phyloP scores from a whole-genome alignment of 441 rosid species.

The Eutrema salsugineum region DNA sequence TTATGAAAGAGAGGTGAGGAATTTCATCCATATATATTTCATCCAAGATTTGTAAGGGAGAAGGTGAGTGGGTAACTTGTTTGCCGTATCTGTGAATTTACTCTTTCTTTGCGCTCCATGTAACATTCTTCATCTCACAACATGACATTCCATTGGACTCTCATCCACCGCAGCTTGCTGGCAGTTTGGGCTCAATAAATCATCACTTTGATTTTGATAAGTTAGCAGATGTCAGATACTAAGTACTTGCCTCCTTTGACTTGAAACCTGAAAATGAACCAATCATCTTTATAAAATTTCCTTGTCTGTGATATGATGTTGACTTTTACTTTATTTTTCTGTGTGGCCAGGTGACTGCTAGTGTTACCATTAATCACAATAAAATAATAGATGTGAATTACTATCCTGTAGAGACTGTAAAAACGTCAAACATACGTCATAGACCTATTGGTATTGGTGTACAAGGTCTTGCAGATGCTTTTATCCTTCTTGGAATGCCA shows the following conservation, averaged over 20 bases:
- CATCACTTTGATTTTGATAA: constrained; percentile 75
- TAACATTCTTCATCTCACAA: not conserved
- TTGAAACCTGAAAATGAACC: not conserved
- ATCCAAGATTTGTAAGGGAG: constrained; percentile 71
- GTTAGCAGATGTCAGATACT: constrained; percentile 56
- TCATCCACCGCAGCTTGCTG: constrained; percentile 68
- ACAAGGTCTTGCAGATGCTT: constrained; percentile 88
- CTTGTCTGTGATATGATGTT: not conserved
- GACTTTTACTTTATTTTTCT: not conserved
- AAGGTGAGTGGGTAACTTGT: constrained; percentile 32
- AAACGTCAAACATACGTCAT: constrained; percentile 62
- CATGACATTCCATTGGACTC: constrained; percentile 62
- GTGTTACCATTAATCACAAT: constrained; percentile 63
- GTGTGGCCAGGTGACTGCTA: constrained; percentile 52
- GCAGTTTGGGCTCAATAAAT: constrained; percentile 62
- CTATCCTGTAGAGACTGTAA: constrained; percentile 79
- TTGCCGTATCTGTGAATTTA: not conserved
- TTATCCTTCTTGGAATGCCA: constrained; percentile 84
- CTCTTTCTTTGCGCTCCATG: not conserved
- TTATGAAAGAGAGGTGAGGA: constrained; percentile 59
- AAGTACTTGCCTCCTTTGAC: not conserved
- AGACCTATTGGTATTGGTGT: constrained; percentile 90
- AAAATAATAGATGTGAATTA: constrained; percentile 74
- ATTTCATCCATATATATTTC: not conserved
- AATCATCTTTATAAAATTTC: not conserved